phyloP scores from a whole-genome alignment of 208 protist species.

The Trypanosoma lewisi region DNA sequence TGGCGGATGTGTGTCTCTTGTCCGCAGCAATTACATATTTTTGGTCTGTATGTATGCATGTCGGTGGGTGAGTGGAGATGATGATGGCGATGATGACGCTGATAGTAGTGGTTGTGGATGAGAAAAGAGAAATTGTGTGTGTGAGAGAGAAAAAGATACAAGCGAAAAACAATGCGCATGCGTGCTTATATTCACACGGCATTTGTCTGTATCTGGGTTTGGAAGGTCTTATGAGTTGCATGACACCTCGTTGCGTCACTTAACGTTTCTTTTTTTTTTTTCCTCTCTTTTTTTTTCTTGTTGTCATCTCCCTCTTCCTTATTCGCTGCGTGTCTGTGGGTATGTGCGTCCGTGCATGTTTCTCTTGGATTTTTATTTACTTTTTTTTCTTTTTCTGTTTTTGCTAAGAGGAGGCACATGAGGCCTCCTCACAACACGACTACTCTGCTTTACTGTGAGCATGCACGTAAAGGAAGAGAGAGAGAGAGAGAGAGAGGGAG shows the following conservation, averaged over 20 bases:
- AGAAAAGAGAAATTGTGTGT: neutral
- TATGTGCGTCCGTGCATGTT: neutral
- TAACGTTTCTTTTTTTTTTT: too few species aligned
- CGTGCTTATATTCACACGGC: neutral
- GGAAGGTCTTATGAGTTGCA: too few species aligned
- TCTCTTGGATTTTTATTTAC: neutral
- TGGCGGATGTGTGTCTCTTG: too few species aligned
- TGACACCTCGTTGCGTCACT: too few species aligned
- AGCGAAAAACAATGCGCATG: neutral
- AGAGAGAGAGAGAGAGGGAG: too few species aligned
- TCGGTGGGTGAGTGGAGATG: neutral
- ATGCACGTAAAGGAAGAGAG: too few species aligned
- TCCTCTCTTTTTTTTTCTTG: too few species aligned
- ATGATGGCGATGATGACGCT: too few species aligned
- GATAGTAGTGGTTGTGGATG: too few species aligned
- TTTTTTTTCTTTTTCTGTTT: neutral
- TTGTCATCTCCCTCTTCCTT: neutral
- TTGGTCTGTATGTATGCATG: slow-evolving; percentile 1
- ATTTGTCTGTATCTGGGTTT: too few species aligned
- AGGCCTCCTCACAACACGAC: neutral
- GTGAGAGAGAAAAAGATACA: neutral
- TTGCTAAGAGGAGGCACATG: neutral
- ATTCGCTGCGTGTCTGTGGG: neutral
- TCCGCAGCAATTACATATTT: too few species aligned
- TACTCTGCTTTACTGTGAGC: neutral